Evolutionary conservation across 2,329 filamentous ascomycete genomes (phyloP), one percentile per base, ranked within the genome.

Genomic region (Pseudogymnoascus pannorum): DNA sequence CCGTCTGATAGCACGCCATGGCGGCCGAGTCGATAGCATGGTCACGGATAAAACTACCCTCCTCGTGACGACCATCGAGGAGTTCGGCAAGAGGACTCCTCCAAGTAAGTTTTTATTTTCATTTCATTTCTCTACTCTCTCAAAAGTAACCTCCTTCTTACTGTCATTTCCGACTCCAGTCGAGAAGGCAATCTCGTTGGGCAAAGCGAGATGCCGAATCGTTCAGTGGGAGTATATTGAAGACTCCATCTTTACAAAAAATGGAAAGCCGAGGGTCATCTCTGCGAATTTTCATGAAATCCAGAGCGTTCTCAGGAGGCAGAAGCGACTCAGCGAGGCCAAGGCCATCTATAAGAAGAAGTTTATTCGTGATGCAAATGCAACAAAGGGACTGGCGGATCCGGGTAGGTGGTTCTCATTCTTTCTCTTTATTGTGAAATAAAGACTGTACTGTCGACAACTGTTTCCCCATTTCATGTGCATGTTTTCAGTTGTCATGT

Each of bases 31-130:
- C 69, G 74, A 76, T 0, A 71, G 76, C 1, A 74, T 77, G 0
- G 73, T 91, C 16, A 77, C 77, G 24, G 71, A 77, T 0, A 68
- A 76, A 0, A 83, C 87, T 8, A 96, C 91, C 0, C 91, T 96
- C 73, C 75, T 96, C 0, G 79, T 96, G 20, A 83, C 85, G 60
- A 84, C 83, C 0, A 76, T 81, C 58, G 79, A 84, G 33, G 81
- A 86, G 14, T 92, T 84, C 72, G 79, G 81, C 64, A 68, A 67
- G 31, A 67, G 64, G 35, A 40, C 26, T 20, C 5, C 24, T 1
- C 64, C 68, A 63, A 66, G 68, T 70, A 67, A 54, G 66, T 61
- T 38, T 29, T 29, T 7, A 31, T 24, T 44, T 54, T 24, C 24
- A 54, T 18, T 3, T 51, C 2, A 3, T 4, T 12, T 31, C 14